These are phyloP conservation scores for Tuber melanosporum DNA, from an alignment of 495 filamentous ascomycete genomes.

Conservation along the genomic window DNA sequence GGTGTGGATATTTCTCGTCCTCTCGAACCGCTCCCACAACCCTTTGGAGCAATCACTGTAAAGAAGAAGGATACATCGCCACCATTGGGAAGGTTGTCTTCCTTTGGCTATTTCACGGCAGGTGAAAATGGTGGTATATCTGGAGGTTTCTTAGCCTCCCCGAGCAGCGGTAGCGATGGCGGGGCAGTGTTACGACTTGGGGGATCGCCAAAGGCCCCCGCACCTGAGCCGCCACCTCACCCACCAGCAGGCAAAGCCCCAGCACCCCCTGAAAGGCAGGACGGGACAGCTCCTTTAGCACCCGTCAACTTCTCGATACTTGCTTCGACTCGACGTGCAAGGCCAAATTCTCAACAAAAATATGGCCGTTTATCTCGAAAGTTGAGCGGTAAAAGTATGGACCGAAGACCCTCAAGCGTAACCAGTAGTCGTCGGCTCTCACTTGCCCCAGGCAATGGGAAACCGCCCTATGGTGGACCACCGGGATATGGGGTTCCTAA, in stretches of 20 bases:
- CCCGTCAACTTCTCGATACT: constrained; percentile 19
- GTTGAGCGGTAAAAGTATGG: constrained; percentile 10
- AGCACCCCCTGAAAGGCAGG: background rate
- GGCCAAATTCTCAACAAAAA: constrained; percentile 9
- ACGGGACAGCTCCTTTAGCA: constrained; percentile 6
- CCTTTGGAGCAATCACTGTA: constrained; percentile 14
- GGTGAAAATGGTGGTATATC: constrained; percentile 27
- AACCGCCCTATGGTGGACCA: constrained; percentile 26
- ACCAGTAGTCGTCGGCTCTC: constrained; percentile 23
- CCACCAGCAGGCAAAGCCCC: constrained; percentile 14
- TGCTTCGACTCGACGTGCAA: constrained; percentile 15
- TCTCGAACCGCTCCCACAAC: constrained; percentile 29
- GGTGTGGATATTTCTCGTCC: constrained; percentile 31
- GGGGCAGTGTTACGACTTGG: constrained; percentile 26
- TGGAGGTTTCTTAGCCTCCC: constrained; percentile 28
- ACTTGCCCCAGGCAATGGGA: constrained; percentile 19
- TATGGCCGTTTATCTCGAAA: constrained; percentile 13
- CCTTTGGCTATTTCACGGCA: constrained; percentile 32
- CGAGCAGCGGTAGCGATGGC: constrained; percentile 17
- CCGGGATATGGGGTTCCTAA: constrained; percentile 32
- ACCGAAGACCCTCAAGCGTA: constrained; percentile 22
- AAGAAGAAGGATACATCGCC: constrained; percentile 19
- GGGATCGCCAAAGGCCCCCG: constrained; percentile 16
- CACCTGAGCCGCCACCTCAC: constrained; percentile 15
- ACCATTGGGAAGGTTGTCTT: constrained; percentile 24